Percentiles rank a stretch among this genome's conserved stretches.
phyloP scores from a whole-genome alignment of 306 rosid genomes.

The Datisca glomerata region DNA sequence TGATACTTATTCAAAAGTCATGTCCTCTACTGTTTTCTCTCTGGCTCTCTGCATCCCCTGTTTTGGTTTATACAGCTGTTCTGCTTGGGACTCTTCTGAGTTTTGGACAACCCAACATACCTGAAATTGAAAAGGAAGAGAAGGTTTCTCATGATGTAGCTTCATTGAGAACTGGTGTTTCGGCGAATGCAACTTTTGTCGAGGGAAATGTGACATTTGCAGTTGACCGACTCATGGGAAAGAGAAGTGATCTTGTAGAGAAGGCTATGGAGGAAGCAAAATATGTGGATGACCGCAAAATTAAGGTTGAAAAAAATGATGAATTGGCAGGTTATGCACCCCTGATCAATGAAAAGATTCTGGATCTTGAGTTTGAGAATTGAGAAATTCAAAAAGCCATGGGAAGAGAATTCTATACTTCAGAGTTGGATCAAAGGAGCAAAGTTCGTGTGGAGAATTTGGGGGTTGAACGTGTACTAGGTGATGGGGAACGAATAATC shows the following conservation, averaged over 20 bases:
- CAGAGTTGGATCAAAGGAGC: constrained; percentile 21
- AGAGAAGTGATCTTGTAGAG: constrained; percentile 29
- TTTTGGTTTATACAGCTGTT: constrained; percentile 79
- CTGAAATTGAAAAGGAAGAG: constrained; percentile 60
- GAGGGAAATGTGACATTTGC: constrained; percentile 42
- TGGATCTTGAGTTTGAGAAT: constrained; percentile 20
- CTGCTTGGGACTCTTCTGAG: constrained; percentile 92
- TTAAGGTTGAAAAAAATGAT: constrained; percentile 20
- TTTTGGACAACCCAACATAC: constrained; percentile 67
- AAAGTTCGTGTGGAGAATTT: constrained; percentile 27
- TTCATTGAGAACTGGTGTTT: constrained; percentile 37
- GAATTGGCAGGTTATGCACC: constrained; percentile 32
- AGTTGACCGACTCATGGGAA: constrained; percentile 32
- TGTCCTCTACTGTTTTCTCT: constrained; percentile 59
- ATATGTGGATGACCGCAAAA: constrained; percentile 20
- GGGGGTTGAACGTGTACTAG: constrained; percentile 20
- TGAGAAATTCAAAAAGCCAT: constrained; percentile 17
- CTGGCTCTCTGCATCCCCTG: constrained; percentile 82
- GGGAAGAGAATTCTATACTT: constrained; percentile 20
- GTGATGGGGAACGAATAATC: constrained; percentile 23
- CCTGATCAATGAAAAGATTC: constrained; percentile 16
- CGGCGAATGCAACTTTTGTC: constrained; percentile 33
- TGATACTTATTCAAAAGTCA: constrained; percentile 53
- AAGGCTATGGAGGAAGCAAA: constrained; percentile 31
- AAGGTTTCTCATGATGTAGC: constrained; percentile 27